phyloP scores from a whole-genome alignment of 2,329 filamentous ascomycete species.

The Coniochaeta pulveracea region DNA sequence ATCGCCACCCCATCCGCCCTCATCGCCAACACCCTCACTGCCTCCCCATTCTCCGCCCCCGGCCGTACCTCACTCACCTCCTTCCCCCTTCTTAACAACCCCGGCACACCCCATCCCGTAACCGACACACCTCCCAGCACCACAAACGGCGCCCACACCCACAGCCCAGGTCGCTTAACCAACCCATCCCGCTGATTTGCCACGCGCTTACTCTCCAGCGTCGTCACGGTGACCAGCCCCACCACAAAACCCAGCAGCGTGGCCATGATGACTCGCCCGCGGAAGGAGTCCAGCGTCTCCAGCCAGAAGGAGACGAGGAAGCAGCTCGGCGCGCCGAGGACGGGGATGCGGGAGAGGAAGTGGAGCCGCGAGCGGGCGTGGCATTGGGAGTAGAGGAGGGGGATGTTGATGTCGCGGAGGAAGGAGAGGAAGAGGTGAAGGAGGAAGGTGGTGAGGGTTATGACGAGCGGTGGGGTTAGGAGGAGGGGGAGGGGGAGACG shows the following conservation, averaged over 20 bases:
- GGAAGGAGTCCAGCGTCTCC: constrained; percentile 27
- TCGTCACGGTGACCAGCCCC: constrained; percentile 35
- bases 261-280: constrained; percentile 27
- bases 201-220: constrained; percentile 35
- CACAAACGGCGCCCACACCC: constrained; percentile 40
- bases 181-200: constrained; percentile 20
- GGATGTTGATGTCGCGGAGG: constrained; percentile 33
- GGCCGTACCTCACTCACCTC: constrained; percentile 14
- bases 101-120: constrained; percentile 19
- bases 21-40: constrained; percentile 24
- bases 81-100: constrained; percentile 8
- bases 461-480: constrained; percentile 35
- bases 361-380: constrained; percentile 34
- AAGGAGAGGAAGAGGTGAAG: constrained; percentile 29
- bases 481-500: constrained; percentile 40
- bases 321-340: constrained; percentile 33
- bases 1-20: constrained; percentile 46
- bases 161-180: constrained; percentile 22
- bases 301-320: constrained; percentile 39
- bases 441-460: constrained; percentile 28
- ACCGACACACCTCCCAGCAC: constrained; percentile 36
- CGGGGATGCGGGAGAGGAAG: constrained; percentile 28
- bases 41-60: constrained; percentile 16
- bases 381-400: constrained; percentile 42
- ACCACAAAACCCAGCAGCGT: constrained; percentile 31